Evolutionary conservation across 371 early-diverging fungal genomes (phyloP), one percentile per base, ranked within the genome.

Genomic region (Aphelidium insulamus): DNA sequence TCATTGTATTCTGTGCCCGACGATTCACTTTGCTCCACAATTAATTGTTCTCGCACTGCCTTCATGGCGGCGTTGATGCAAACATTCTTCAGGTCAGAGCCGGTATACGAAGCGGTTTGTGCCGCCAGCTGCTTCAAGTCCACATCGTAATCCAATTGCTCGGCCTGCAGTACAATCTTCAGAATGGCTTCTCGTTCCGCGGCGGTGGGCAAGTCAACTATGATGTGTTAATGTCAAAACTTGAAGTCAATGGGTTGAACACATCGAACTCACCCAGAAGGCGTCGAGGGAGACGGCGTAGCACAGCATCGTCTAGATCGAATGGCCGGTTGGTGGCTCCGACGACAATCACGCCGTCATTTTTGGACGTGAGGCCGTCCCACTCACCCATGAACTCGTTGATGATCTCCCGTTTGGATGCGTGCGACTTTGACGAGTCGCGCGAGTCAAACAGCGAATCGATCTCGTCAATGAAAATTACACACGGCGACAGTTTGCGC

Each of bases 401-500:
- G 46, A 95, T 75, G 12, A 94, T 81, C 46, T 94, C 94, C 38
- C 60, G 69, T 32, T 59, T 76, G 43, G 53, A 69, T 41, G 44
- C 57, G 30, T 0, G 45, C 46, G 49, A 54, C 40, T 48, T 55
- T 30, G 5, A 34, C 2, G 57, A 46, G 4, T 80, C 61, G 30
- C 97, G 71, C 8, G 84, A 66, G 10, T 72, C 68, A 58, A 98
- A 77, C 17, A 98, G 50, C 21, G 94, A 79, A 44, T 98, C 98
- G 0, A 97, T 80, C 49, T 98, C 99, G 52, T 98, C 99, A 37
- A 98, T 62, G 44, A 98, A 98, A 11, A 98, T 73, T 6, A 98
- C 92, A 46, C 94, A 81, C 1, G 99, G 99, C 8, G 79, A 55
- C 4, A 91, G 53, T 43, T 91, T 88, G 35, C 95, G 62, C 4